Base-by-base conservation (phyloP, 768 basidiomycete genomes). In the Rhodosporidiobolus sp. region DNA sequence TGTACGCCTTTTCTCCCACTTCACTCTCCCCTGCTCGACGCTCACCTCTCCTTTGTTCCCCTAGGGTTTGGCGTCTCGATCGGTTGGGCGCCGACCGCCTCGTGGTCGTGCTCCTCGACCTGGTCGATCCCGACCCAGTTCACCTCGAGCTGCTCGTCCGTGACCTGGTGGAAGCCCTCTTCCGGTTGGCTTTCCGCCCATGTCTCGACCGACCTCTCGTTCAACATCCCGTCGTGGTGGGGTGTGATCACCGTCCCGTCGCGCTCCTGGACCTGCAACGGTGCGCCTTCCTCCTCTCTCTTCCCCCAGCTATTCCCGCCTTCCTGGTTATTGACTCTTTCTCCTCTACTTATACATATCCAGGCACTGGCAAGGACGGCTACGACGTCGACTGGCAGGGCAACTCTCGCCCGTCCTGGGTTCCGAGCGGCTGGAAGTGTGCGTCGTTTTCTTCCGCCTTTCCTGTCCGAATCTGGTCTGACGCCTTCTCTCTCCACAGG, bases 341-440 rank as follows among this genome's bases (percentile, higher is more conserved):
- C 12, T 9, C 6, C 26, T 28, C n/a, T 19, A 16, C 14, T 7
- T 17, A 24, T 8, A 24, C 24, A 7, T 8, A n/a, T 30, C 0
- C 48, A 52, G 34, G 32, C 30, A 16, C 43, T 56, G 65, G 65
- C 56, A 66, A 66, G 34, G 65, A 66, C 65, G 65, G 65, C 55
- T 35, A 20, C n/a, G 19, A 22, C 3, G 49, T 58, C 48, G 65
- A 59, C 56, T 34, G 8, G 8, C 6, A 50, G 10, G 65, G 65
- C 56, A 50, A 50, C 26, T 12, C n/a, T 19, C 34, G 14, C 5
- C 65, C 65, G 1, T 52, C 66, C 9, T 46, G 49, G 49, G n/a
- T 10, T 0, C 57, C 57, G 9, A 0, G 24, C 12, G 58, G 57
- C 49, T 67, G 65, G 65, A 26, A n/a, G 22, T 67, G n/a, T 22